Evolutionary conservation across 495 filamentous ascomycete genomes (phyloP), one percentile per base, ranked within the genome.

Genomic region (Podospora conica): DNA sequence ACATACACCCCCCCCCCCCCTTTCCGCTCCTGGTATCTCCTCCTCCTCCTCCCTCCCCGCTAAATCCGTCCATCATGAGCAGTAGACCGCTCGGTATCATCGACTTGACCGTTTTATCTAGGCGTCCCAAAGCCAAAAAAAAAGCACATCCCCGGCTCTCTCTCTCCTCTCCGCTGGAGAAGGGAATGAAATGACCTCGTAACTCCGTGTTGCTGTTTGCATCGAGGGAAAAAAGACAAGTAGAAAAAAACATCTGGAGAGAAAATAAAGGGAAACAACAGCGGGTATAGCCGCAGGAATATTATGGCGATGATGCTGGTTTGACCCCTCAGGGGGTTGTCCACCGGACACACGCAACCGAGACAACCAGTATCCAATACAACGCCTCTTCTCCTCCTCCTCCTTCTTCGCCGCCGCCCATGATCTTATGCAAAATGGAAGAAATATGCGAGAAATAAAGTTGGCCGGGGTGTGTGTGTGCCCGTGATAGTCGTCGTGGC

Each of bases 351-450:
- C 56, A 9, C 24, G 11, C 9, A 22, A 60, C 60, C 27, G 60
- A 60, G 22, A 23, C 24, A 31, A 60, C 25, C 24, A 3, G 18
- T 54, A 22, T 22, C 28, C 62, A 25, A 40, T 64, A 65, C 31
- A 58, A 21, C 63, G 63, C 63, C 63, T 64, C 53, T 64, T 64
- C 62, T 54, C 21, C 63, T 48, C 40, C 40, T 8, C 18, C 15
- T 15, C 20, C 40, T 8, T 11, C 15, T 15, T 11, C 33, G 55
- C 15, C 28, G n/a, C 31, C 53, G 31, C 60, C 60, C 31, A n/a
- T 31, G 31, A 22, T 64, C 63, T 64, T 55, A 66, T 66, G 65
- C 65, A 62, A 62, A 61, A 33, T 29, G 15, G 24, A 31, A n/a
- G 40, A 61, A 18, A 61, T 20, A 66, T 56, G 53, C 12, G 25